Base-by-base conservation (phyloP, 2,329 filamentous ascomycete species). In the Nemania sp. region DNA sequence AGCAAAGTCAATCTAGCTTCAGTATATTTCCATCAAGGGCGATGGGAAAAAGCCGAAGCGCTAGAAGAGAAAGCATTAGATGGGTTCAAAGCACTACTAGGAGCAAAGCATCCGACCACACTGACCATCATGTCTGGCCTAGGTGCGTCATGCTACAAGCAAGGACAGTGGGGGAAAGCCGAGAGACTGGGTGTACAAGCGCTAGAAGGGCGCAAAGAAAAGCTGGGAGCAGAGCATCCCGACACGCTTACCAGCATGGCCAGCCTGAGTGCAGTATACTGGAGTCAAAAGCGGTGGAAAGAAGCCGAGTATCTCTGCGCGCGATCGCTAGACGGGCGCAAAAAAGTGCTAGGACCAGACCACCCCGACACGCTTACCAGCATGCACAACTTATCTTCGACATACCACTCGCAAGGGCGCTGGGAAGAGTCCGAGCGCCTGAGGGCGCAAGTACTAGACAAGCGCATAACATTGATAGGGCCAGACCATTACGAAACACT, bases 21-120 rank as follows among this genome's bases (percentile, higher is more conserved):
- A 14, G n/a, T 14, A 9, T 31, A 31, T 11, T 5, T 9, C 9
- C 4, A 31, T 5, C 28, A 31, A 11, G 28, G 23, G 1, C 31
- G 41, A 9, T 45, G 20, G 40, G 12, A 40, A 17, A 33, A 51
- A 8, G 40, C 49, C 17, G 41, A 51, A 19, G 28, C 6, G 23
- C 19, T 51, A 28, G 6, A 14, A 2, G 5, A 31, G 14, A 31
- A 51, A n/a, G 49, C 40, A n/a, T 11, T 37, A 30, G 28, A 31
- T 4, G n/a, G 11, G 8, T 4, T 4, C 4, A 31, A 31, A 11
- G n/a, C 28, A 31, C 9, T 31, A 14, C 28, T 31, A 11, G 28
- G 28, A 9, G 9, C 28, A 5, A 14, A 31, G 4, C 28, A 31
- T 11, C 28, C 28, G 4, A 19, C 33, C 34, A 34, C 31, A 8